Evolutionary conservation across 257 asterid genomes (phyloP), one percentile per base, ranked within the genome.

Genomic region (Nemophila menziesii): DNA sequence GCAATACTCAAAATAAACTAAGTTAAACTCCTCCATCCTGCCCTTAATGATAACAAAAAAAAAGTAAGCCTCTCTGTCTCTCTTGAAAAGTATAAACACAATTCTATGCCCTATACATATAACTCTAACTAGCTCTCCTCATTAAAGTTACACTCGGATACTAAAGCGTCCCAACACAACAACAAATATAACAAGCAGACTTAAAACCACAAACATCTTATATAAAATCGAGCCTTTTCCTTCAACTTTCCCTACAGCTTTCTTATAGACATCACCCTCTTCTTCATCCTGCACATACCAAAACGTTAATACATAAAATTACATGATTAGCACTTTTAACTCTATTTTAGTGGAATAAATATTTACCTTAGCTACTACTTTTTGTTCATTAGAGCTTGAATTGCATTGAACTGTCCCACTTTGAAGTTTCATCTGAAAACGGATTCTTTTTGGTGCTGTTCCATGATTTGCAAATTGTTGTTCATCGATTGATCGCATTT

Each of bases 361-460:
- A 1, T 74, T 60, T 67, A 87, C 97, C 81, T 73, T 46, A 13
- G 69, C 22, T 19, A 22, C 20, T 18, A 54, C 19, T 13, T 57
- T 27, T 50, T 67, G 51, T 26, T 16, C 64, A 43, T 52, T 65
- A 21, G 44, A 57, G n/a, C 41, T 64, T 18, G 49, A 42, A 47
- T 41, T 1, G 54, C 90, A 69, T 27, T 54, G 65, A 51, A 61
- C 71, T 6, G 80, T 61, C 40, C 90, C 95, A 46, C 61, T 68
- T 61, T 77, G 74, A 37, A 63, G 61, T 44, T 58, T 75, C 70
- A 13, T 43, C 63, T 54, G 65, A 33, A 82, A 50, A 38, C 82
- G 93, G 29, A 90, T 27, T 71, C 95, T 86, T 73, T 69, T 75
- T 2, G 63, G 53, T 17, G 94, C 93, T 48, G 70, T 65, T 51